Conservation (phyloP, 768 basidiomycete species). For the Exsudoporus frostii region DNA sequence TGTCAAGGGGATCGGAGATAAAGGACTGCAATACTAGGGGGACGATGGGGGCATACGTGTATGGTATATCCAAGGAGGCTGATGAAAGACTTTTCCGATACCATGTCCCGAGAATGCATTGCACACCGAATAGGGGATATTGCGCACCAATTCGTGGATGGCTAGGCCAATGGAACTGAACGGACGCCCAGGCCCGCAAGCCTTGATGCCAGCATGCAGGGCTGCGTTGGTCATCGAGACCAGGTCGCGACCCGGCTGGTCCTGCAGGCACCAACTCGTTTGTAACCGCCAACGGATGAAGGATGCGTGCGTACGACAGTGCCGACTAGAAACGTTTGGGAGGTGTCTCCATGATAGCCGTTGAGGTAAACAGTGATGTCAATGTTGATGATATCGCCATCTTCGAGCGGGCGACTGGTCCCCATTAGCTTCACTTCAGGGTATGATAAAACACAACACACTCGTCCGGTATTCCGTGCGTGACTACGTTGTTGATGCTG, state of each 20-base stretch:
- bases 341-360: conserved; percentile 89
- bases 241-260: conserved; percentile 64
- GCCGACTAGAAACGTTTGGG: conserved; percentile 78
- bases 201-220: conserved; percentile 64
- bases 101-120: conserved; percentile 82
- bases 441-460: conserved; percentile 34
- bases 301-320: conserved; percentile 51
- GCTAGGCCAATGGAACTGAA: conserved; percentile 70
- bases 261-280: conserved; percentile 40
- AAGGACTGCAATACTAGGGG: neutral
- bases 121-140: conserved; percentile 54
- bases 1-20: conserved; percentile 27
- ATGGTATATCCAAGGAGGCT: conserved; percentile 81
- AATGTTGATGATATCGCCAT: conserved; percentile 85
- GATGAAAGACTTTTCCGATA: conserved; percentile 79
- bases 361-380: conserved; percentile 84
- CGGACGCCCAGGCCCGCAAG: conserved; percentile 68
- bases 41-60: conserved; percentile 46
- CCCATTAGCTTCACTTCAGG: neutral
- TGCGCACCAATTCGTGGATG: conserved; percentile 52
- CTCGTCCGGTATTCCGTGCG: conserved; percentile 92
- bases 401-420: conserved; percentile 68
- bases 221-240: conserved; percentile 61
- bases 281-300: neutral
- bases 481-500: conserved; percentile 84